Evolutionary conservation across 2,329 filamentous ascomycete species (phyloP).

Genomic region (Scedosporium dehoogii): DNA sequence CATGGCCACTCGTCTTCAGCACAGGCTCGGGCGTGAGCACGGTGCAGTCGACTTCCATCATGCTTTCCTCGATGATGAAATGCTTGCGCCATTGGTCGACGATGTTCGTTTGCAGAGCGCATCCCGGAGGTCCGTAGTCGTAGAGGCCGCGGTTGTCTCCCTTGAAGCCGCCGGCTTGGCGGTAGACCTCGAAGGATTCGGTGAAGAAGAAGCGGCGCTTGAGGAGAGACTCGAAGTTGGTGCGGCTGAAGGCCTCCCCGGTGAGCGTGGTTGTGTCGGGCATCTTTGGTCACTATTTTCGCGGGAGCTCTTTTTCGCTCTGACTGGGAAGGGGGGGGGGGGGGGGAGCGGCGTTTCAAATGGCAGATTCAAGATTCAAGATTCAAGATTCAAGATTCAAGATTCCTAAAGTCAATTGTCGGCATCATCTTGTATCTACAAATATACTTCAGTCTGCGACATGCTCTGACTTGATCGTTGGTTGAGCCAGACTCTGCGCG

Average conservation of each 20-base stretch:
- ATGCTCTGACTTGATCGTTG: too few species aligned
- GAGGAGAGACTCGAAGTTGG: constrained; percentile 73
- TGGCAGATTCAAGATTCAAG: too few species aligned
- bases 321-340: too few species aligned
- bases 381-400: too few species aligned
- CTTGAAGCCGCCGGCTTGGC: constrained; percentile 55
- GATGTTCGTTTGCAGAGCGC: constrained; percentile 77
- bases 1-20: constrained; percentile 91
- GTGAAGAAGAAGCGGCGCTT: constrained; percentile 89
- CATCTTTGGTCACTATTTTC: too few species aligned
- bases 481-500: too few species aligned
- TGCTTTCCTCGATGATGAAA: constrained; percentile 86
- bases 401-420: too few species aligned
- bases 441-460: too few species aligned
- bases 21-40: constrained; percentile 90
- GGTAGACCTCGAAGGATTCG: constrained; percentile 87
- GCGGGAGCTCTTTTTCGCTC: too few species aligned
- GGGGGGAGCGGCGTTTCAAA: too few species aligned
- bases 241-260: constrained; percentile 81
- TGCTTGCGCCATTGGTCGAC: constrained; percentile 87
- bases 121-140: constrained; percentile 87
- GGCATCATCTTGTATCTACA: too few species aligned
- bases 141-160: constrained; percentile 52
- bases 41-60: constrained; percentile 91
- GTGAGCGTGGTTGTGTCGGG: constrained; percentile 59